phyloP scores from a whole-genome alignment of 805 yeast species.

The Maudiozyma bulderi region DNA sequence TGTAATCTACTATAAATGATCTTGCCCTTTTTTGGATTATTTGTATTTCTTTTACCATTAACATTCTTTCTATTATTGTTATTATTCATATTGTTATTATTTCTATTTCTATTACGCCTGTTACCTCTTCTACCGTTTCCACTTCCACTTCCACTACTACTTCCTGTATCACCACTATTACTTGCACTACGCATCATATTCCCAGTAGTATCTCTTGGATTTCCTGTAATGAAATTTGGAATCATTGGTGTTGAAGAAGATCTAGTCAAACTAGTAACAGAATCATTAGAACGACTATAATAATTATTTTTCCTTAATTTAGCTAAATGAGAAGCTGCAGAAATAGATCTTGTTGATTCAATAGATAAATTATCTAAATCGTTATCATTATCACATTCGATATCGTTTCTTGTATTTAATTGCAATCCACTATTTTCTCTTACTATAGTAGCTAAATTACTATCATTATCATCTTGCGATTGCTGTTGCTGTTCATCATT shows the following conservation, averaged over 20 bases:
- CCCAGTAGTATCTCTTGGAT: neutral
- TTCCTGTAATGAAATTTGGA: neutral
- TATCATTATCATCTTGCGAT: neutral
- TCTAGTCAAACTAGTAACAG: constrained; percentile 1
- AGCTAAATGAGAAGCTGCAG: constrained; percentile 3
- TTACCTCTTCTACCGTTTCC: neutral
- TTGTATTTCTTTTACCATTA: neutral
- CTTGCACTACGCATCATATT: neutral
- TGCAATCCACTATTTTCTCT: neutral
- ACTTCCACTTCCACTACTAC: neutral
- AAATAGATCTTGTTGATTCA: constrained; percentile 1
- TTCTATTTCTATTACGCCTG: constrained; percentile 1
- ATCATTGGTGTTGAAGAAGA: constrained; percentile 1
- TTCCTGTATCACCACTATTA: neutral
- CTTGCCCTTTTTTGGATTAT: neutral
- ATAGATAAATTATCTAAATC: neutral
- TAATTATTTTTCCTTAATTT: constrained; percentile 3
- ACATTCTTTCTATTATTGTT: neutral
- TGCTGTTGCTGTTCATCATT: neutral
- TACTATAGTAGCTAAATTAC: neutral
- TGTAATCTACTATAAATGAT: constrained; percentile 6
- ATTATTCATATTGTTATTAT: constrained; percentile 13
- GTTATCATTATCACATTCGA: neutral
- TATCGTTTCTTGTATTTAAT: neutral
- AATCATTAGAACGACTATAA: constrained; percentile 1